Percentiles rank a stretch among this genome's conserved stretches.
phyloP scores from a whole-genome alignment of 192 early-diverging fungal genomes.

The Podila epicladia region DNA sequence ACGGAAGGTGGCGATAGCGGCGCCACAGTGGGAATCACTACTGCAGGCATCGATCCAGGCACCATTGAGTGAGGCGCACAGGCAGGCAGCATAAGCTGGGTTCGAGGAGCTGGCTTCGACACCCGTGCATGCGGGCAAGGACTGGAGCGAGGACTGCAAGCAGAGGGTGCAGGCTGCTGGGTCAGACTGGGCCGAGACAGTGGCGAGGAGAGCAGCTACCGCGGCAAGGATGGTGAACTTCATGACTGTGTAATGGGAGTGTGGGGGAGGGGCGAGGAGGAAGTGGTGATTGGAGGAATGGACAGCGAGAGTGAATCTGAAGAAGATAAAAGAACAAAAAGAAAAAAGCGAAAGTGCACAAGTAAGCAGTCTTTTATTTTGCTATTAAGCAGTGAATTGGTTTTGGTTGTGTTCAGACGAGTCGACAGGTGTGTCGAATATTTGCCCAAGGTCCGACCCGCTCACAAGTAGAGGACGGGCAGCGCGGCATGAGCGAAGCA shows the following conservation, averaged over 20 bases:
- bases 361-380: no score
- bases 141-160: conserved; percentile 22
- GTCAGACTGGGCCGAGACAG: conserved; percentile 22
- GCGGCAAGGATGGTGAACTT: conserved; percentile 22
- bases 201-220: conserved; percentile 6
- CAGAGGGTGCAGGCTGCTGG: conserved; percentile 26
- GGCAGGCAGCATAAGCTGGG: conserved; percentile 32
- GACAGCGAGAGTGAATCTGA: not conserved
- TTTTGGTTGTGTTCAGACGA: no score
- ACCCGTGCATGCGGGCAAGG: conserved; percentile 21
- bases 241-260: conserved; percentile 6
- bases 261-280: not conserved
- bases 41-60: conserved; percentile 34
- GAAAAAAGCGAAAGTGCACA: not conserved
- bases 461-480: no score
- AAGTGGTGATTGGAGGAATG: not conserved
- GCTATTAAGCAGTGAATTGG: no score
- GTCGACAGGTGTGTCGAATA: no score
- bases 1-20: conserved; percentile 8
- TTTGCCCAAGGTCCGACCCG: no score
- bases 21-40: conserved; percentile 15
- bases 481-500: no score
- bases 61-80: conserved; percentile 28
- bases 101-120: conserved; percentile 13
- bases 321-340: not conserved